These are phyloP conservation scores for Cardiospermum halicacabum DNA, from an alignment of 345 rosid species.

Conservation along the genomic window DNA sequence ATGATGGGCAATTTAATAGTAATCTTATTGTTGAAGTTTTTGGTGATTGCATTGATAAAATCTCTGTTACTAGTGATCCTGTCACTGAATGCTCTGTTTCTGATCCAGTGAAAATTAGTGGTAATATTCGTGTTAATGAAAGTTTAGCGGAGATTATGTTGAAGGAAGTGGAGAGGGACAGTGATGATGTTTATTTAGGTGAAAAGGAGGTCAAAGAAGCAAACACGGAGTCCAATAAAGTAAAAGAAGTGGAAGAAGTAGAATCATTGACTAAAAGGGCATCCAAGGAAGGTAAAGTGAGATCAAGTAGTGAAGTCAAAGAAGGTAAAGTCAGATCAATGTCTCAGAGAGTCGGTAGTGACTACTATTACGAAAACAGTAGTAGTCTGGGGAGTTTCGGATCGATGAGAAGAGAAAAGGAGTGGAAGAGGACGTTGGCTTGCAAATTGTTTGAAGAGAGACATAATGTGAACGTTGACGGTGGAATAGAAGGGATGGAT, in stretches of 20 bases:
- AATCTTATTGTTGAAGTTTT: too few relatives aligned
- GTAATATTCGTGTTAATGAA: neutral
- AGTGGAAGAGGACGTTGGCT: slow-evolving; percentile 95
- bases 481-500: slow-evolving; percentile 77
- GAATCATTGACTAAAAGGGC: slow-evolving; percentile 30
- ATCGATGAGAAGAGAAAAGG: slow-evolving; percentile 84
- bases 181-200: slow-evolving; percentile 15
- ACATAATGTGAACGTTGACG: slow-evolving; percentile 31
- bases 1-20: too few relatives aligned
- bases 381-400: slow-evolving; percentile 50
- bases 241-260: slow-evolving; percentile 25
- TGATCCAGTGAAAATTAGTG: neutral
- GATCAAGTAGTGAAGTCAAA: slow-evolving; percentile 22
- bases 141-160: neutral
- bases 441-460: slow-evolving; percentile 93
- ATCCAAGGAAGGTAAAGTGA: slow-evolving; percentile 40
- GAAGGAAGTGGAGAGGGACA: slow-evolving; percentile 35
- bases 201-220: slow-evolving; percentile 43
- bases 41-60: too few relatives aligned
- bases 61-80: too few relatives aligned
- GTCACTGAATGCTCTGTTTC: slow-evolving; percentile 9
- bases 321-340: slow-evolving; percentile 16
- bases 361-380: too few relatives aligned
- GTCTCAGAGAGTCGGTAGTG: slow-evolving; percentile 22
- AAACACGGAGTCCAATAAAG: slow-evolving; percentile 45